Percentiles rank a stretch among this genome's conserved stretches.
phyloP scores from a whole-genome alignment of 2,329 filamentous ascomycete species.

The Alternaria hordeiaustralica region DNA sequence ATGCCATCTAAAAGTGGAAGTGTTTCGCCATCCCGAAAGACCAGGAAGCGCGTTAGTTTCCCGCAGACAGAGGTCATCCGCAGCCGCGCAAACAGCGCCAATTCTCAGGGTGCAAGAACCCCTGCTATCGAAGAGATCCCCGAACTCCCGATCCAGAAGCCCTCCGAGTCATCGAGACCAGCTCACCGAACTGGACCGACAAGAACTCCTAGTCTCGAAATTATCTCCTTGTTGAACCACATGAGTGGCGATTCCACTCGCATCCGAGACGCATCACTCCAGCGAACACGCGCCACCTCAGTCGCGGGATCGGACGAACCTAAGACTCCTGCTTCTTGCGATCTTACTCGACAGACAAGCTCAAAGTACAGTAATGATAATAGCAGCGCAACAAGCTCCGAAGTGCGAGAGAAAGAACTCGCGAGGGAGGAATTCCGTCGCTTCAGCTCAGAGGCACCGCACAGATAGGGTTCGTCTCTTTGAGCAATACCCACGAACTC shows the following conservation, averaged over 20 bases:
- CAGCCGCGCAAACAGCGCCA: constrained; percentile 2
- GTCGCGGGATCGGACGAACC: not conserved
- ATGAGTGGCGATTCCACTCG: constrained; percentile 13
- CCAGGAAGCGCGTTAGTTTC: constrained; percentile 7
- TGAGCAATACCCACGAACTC: not conserved
- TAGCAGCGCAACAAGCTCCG: constrained; percentile 13
- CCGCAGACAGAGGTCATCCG: constrained; percentile 4
- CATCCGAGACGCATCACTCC: constrained; percentile 20
- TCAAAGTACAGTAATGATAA: constrained; percentile 11
- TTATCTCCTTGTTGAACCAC: constrained; percentile 22
- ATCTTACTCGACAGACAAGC: not conserved
- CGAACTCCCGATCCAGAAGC: not conserved
- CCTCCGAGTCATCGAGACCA: not conserved
- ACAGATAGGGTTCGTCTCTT: not conserved
- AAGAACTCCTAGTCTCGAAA: constrained; percentile 21
- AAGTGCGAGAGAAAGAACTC: constrained; percentile 14
- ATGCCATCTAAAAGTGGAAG: not conserved
- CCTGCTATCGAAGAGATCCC: not conserved
- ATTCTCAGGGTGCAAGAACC: not conserved
- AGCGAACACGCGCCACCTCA: constrained; percentile 5
- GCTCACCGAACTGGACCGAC: not conserved
- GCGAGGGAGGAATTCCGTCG: constrained; percentile 27
- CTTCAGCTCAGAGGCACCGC: constrained; percentile 28
- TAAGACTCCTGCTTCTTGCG: not conserved
- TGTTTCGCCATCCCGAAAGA: not conserved